These are phyloP conservation scores for Suillus subluteus DNA, from an alignment of 768 basidiomycete species.

Conservation along the genomic window DNA sequence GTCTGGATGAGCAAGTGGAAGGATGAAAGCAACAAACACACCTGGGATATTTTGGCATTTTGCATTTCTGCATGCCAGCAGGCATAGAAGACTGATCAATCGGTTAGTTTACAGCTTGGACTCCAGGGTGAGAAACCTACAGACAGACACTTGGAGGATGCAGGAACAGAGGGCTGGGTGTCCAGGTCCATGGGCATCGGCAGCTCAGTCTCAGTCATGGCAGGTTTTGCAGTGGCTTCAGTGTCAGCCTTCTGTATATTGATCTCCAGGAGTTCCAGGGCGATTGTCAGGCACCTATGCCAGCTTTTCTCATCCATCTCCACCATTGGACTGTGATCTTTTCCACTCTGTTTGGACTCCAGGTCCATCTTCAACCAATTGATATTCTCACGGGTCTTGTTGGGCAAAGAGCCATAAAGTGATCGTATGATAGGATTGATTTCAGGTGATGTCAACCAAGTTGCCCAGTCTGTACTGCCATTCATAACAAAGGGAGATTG, in stretches of 20 bases:
- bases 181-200: not conserved
- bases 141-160: not conserved
- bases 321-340: not conserved
- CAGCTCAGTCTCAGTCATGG: not conserved
- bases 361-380: not conserved
- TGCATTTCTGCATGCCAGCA: accelerated
- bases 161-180: not conserved
- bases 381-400: not conserved
- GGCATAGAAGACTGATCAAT: not conserved
- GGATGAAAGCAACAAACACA: no score
- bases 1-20: no score
- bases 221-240: no score
- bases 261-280: not conserved
- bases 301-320: not conserved
- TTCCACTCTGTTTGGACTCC: not conserved
- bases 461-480: not conserved
- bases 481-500: not conserved
- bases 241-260: not conserved
- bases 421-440: not conserved
- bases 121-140: not conserved
- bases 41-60: not conserved
- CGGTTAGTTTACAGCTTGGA: not conserved
- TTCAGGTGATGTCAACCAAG: not conserved
- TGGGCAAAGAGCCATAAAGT: not conserved
- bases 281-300: not conserved